These are phyloP conservation scores for Leptomonas pyrrhocoris DNA, from an alignment of 208 protist genomes.

Conservation along the genomic window DNA sequence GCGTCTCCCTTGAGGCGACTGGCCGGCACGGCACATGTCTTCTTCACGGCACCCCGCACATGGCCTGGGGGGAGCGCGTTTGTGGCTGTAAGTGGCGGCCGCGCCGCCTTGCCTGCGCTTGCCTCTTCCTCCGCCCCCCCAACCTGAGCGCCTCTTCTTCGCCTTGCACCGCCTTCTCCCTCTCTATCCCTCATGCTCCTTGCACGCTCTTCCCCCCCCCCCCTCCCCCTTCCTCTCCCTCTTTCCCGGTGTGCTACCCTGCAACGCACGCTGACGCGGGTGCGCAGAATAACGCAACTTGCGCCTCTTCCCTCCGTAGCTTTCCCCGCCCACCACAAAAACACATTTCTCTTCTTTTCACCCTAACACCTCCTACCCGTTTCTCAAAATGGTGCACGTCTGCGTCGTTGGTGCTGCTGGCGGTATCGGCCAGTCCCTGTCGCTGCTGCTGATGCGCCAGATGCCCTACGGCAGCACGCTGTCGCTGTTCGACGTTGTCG, in stretches of 20 bases:
- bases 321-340: constrained; percentile 8
- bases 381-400: constrained; percentile 77
- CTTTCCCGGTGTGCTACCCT: no score
- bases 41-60: no score
- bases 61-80: no score
- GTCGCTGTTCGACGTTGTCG: constrained; percentile 90
- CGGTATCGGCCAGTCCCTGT: constrained; percentile 89
- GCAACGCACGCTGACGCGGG: background rate
- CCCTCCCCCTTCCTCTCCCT: background rate
- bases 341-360: background rate
- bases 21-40: no score
- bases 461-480: constrained; percentile 85
- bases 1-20: no score
- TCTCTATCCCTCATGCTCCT: background rate
- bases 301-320: background rate
- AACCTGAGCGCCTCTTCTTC: background rate
- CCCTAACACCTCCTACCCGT: background rate
- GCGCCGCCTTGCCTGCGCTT: background rate
- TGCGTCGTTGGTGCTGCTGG: constrained; percentile 87
- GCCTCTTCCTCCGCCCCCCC: background rate
- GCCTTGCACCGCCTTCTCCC: background rate
- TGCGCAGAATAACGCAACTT: background rate
- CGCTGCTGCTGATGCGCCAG: constrained; percentile 82
- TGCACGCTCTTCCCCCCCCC: background rate
- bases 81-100: no score